Evolutionary conservation across 495 filamentous ascomycete species (phyloP), one percentile per base, ranked within the genome.

Genomic region (Aspergillus sclerotiicarbonarius): DNA sequence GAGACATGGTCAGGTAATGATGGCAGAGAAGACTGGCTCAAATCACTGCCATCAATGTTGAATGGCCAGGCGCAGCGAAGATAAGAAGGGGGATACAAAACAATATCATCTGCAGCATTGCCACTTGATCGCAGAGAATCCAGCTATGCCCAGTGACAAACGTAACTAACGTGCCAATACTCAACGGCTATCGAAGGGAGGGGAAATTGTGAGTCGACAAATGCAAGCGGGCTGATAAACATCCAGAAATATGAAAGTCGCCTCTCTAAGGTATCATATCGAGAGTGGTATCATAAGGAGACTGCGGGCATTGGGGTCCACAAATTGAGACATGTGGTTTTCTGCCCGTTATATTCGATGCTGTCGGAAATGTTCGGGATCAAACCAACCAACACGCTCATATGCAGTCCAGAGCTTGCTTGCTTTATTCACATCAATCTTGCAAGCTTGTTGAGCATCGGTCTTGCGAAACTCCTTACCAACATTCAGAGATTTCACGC

Each of bases 361-460:
- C 45, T 80, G 59, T 53, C 72, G 64, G 62, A 92, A 86, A 73
- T 78, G 82, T 44, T 82, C 70, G 12, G 77, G 73, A 32, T 90
- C 80, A 63, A 97, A 87, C 91, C 92, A 96, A 53, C 91, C 91
- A 49, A 96, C 90, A 51, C 86, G 87, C 19, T 97, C 89, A 67
- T 90, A 98, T 29, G 91, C 91, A 43, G 87, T 86, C 91, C 91
- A 96, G 51, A 98, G 81, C 71, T 94, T 95, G 64, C 90, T 96
- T 29, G 94, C 92, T 80, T 98, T 98, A 78, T 97, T 97, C 71
- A 97, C 94, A 69, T 98, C 94, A 59, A 97, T 96, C 79, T 95
- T 95, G 83, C 91, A 96, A 25, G 91, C 91, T 70, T 96, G 90
- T 71, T 98, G 94, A 32, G 91, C 90, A 70, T 96, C 90, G n/a